Conservation (phyloP, 2,329 filamentous ascomycete genomes). For the Xylaria sp. region DNA sequence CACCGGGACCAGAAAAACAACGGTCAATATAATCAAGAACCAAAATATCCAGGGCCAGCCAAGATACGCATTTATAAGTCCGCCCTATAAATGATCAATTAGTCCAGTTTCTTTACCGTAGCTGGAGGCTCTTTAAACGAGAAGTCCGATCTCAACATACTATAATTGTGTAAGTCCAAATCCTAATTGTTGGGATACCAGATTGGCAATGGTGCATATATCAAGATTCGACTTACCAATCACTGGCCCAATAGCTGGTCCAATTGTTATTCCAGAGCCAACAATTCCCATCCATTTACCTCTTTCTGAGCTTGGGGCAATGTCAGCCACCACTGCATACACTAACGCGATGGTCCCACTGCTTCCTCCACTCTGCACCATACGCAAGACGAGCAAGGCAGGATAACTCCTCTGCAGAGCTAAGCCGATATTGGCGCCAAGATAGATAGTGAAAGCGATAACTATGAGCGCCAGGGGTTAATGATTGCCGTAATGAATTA, state of each 20-base stretch:
- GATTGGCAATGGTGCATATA: background rate
- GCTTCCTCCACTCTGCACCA: conserved; percentile 67
- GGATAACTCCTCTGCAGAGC: conserved; percentile 63
- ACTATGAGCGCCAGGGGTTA: conserved; percentile 36
- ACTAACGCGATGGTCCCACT: conserved; percentile 74
- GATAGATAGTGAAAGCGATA: conserved; percentile 61
- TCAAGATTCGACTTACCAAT: conserved; percentile 18
- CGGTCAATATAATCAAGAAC: conserved; percentile 65
- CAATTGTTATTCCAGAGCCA: conserved; percentile 63
- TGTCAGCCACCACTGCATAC: conserved; percentile 74
- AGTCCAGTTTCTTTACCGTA: conserved; percentile 48
- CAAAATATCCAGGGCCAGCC: conserved; percentile 74
- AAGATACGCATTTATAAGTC: conserved; percentile 65
- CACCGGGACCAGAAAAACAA: conserved; percentile 55
- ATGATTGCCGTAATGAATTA: background rate
- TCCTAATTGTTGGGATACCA: background rate
- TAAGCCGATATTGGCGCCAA: conserved; percentile 64
- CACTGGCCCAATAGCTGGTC: conserved; percentile 49
- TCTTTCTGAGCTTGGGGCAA: conserved; percentile 70
- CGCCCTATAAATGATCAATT: conserved; percentile 58
- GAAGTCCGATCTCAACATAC: conserved; percentile 19
- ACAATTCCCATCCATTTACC: conserved; percentile 75
- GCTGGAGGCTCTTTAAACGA: background rate
- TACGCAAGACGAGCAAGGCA: conserved; percentile 64
- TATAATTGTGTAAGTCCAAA: conserved; percentile 16